Evolutionary conservation across 306 rosid genomes (phyloP).

Genomic region (Purshia tridentata): DNA sequence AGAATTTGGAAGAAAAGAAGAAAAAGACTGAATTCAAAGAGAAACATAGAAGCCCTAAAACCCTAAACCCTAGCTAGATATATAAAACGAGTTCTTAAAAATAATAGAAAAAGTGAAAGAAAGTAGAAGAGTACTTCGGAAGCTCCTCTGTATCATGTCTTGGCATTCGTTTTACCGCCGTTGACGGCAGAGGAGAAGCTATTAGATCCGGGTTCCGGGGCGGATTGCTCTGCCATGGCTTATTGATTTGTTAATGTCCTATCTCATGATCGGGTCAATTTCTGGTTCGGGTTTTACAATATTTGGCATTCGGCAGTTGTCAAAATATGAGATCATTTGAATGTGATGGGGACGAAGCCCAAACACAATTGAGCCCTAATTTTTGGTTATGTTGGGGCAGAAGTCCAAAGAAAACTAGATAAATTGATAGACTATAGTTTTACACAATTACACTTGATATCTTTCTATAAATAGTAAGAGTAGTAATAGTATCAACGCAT

Average conservation of each 20-base stretch:
- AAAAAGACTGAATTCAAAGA: background rate
- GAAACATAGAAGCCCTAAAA: constrained; percentile 7
- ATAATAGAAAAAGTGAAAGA: background rate
- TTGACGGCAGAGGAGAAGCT: constrained; percentile 23
- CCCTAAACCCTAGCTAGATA: constrained; percentile 4
- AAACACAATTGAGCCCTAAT: no score
- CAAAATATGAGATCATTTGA: no score
- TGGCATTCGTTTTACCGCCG: constrained; percentile 55
- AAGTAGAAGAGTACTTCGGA: constrained; percentile 44
- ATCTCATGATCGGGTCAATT: constrained; percentile 19
- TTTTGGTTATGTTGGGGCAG: no score
- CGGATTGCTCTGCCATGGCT: constrained; percentile 40
- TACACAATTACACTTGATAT: no score
- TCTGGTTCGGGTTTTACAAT: constrained; percentile 1
- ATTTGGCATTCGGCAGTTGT: no score
- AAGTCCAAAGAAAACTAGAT: no score
- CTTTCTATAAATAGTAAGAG: no score
- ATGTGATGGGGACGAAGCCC: no score
- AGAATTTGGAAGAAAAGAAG: background rate
- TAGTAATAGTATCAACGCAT: no score
- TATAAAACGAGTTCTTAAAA: background rate
- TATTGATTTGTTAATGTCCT: background rate
- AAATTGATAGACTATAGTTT: no score
- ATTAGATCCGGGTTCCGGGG: constrained; percentile 44
- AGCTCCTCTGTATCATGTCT: constrained; percentile 60